These are phyloP conservation scores for Phytophthora sp. DNA, from an alignment of 352 stramenopile species.

Conservation along the genomic window DNA sequence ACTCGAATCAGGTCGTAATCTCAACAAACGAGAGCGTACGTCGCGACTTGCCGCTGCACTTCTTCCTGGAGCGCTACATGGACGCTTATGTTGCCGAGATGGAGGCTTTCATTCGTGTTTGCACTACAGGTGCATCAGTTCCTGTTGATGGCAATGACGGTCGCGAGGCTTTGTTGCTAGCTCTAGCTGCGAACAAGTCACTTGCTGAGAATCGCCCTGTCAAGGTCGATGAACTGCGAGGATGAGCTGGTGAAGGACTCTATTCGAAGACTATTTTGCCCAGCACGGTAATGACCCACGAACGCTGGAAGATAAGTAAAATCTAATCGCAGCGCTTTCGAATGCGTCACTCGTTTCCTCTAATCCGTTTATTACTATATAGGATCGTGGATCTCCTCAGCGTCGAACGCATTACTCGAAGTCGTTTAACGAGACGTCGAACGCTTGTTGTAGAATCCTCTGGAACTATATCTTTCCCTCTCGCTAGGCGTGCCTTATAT, in stretches of 20 bases:
- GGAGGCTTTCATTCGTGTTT: slow-evolving; percentile 71
- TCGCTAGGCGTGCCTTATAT: background rate
- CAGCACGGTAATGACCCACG: background rate
- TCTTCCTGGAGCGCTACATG: slow-evolving; percentile 95
- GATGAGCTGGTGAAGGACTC: background rate
- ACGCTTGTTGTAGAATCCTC: slow-evolving; percentile 19
- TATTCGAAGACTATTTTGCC: too few relatives aligned
- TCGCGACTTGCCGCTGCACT: slow-evolving; percentile 93
- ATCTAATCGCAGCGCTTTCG: background rate
- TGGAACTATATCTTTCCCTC: background rate
- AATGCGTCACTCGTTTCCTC: background rate
- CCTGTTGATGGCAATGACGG: slow-evolving; percentile 67
- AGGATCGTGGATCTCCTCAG: slow-evolving; percentile 9
- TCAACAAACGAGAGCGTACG: slow-evolving; percentile 50
- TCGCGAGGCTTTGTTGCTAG: slow-evolving; percentile 70
- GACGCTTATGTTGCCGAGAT: slow-evolving; percentile 85
- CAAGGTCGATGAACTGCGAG: slow-evolving; percentile 59
- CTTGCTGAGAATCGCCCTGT: slow-evolving; percentile 72
- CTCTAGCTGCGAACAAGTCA: slow-evolving; percentile 71
- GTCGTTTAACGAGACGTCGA: slow-evolving; percentile 25
- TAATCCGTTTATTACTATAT: background rate
- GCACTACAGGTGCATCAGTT: slow-evolving; percentile 41
- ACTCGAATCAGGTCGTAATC: slow-evolving; percentile 88
- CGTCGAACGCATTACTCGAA: slow-evolving; percentile 27
- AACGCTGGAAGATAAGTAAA: background rate